A percentile compares a stretch with the other conserved stretches of the same genome.
Evolutionary conservation across 768 basidiomycete genomes (phyloP).

Genomic region (Dictyophora rubrovolvata): DNA sequence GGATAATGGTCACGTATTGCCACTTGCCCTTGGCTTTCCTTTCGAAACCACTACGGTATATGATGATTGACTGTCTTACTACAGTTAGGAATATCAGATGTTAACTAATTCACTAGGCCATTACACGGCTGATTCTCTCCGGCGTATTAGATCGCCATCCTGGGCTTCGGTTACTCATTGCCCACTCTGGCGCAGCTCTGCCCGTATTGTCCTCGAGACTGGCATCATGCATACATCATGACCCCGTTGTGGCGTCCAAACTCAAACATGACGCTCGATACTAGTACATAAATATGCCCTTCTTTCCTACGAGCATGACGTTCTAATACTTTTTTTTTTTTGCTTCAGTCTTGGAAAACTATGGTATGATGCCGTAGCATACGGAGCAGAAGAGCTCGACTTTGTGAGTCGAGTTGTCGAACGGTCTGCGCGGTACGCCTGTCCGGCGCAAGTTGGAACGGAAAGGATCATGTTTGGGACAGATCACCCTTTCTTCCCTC

Average conservation of each 20-base stretch:
- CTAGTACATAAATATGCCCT: slow-evolving; percentile 35
- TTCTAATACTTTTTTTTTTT: not conserved
- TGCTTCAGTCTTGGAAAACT: slow-evolving; percentile 45
- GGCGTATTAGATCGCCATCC: slow-evolving; percentile 78
- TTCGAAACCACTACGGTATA: slow-evolving; percentile 82
- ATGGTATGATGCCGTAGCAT: slow-evolving; percentile 81
- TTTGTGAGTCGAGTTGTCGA: slow-evolving; percentile 65
- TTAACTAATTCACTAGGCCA: slow-evolving; percentile 32
- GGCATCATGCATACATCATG: slow-evolving; percentile 77
- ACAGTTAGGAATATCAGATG: not conserved
- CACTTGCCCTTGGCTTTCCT: slow-evolving; percentile 80
- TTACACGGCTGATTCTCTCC: slow-evolving; percentile 69
- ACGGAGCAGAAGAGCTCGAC: slow-evolving; percentile 69
- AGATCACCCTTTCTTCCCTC: slow-evolving; percentile 89
- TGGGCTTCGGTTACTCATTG: slow-evolving; percentile 62
- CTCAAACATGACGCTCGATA: slow-evolving; percentile 75
- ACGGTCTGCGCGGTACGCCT: slow-evolving; percentile 40
- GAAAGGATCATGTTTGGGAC: slow-evolving; percentile 56
- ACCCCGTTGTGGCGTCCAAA: slow-evolving; percentile 65
- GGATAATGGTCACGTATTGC: slow-evolving; percentile 80
- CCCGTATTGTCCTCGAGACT: slow-evolving; percentile 77
- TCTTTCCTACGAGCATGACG: not conserved
- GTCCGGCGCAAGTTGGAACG: slow-evolving; percentile 31
- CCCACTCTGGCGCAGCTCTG: slow-evolving; percentile 80
- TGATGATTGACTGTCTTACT: slow-evolving; percentile 8